phyloP scores from a whole-genome alignment of 2,329 filamentous ascomycete genomes.

The Pseudohalonectria lignicola region DNA sequence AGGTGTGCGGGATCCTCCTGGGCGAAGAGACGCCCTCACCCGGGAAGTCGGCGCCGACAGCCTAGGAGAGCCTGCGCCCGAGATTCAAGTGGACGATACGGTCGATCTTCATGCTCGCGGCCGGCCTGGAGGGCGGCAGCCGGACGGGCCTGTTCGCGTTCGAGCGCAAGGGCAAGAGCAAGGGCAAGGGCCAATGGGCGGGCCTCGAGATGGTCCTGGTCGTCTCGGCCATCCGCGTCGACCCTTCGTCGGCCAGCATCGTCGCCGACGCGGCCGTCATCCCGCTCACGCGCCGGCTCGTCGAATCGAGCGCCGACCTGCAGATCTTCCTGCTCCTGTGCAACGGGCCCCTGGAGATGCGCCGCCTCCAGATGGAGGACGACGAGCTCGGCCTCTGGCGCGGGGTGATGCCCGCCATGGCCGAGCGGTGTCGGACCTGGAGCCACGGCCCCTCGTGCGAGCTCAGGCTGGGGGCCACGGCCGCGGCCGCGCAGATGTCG shows the following conservation, averaged over 20 bases:
- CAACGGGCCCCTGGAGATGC: constrained; percentile 23
- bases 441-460: constrained; percentile 28
- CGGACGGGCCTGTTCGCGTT: constrained; percentile 33
- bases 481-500: too few species aligned
- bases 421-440: constrained; percentile 39
- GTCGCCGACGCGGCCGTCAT: constrained; percentile 36
- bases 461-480: constrained; percentile 26
- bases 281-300: constrained; percentile 24
- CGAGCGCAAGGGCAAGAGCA: constrained; percentile 12
- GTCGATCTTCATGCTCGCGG: constrained; percentile 32
- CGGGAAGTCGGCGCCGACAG: not conserved
- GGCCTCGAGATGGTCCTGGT: constrained; percentile 29
- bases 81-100: constrained; percentile 38
- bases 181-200: constrained; percentile 14
- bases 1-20: constrained; percentile 17
- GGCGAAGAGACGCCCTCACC: constrained; percentile 10
- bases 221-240: constrained; percentile 30
- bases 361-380: constrained; percentile 29
- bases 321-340: constrained; percentile 25
- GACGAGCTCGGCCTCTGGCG: constrained; percentile 48
- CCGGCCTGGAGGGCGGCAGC: constrained; percentile 32
- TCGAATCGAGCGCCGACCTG: constrained; percentile 18
- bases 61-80: constrained; percentile 18
- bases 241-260: constrained; percentile 27
- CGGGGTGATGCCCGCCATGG: constrained; percentile 27